Evolutionary conservation across 768 basidiomycete species (phyloP), one percentile per base, ranked within the genome.

Genomic region (Tricholoma saponaceum): DNA sequence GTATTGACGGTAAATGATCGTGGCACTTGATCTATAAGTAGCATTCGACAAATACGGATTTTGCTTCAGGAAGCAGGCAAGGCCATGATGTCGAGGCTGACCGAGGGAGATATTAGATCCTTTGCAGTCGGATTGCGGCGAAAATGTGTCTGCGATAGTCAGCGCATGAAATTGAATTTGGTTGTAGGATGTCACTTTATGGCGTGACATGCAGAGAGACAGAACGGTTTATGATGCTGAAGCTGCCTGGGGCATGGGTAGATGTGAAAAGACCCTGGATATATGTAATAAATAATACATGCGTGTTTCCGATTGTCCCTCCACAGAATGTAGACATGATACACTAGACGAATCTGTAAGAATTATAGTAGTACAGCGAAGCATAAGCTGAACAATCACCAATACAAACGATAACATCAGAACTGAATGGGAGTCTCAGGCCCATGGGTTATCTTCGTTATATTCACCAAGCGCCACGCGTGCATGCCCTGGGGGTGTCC

Each of bases 361-460:
- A 47, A 26, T 20, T 20, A 26, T 16, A 16, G 8, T 32, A 46
- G 41, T 43, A 44, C 39, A 47, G 9, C 30, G 13, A 23, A 30
- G 13, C 10, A 47, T 28, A 25, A 52, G 51, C 26, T 5, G 46
- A n/a, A 58, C 54, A 20, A 41, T 35, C 32, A 35, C 51, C 58
- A 46, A 52, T 39, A 53, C 63, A 58, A 58, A 62, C 49, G 50
- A 54, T 23, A 33, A 46, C 33, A 55, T 59, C 46, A 56, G 61
- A 58, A 28, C 49, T 20, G 58, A 13, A 60, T 35, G 43, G 20
- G 50, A 58, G n/a, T 20, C 69, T 71, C 62, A 82, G 54, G 77
- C 81, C 84, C 84, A 86, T 12, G 84, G 84, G 66, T 86, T 86
- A 65, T 81, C 77, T 47, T 82, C 76, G 41, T 76, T 69, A 60